These are phyloP conservation scores for Dryas octopetala DNA, from an alignment of 306 rosid species.

Conservation along the genomic window DNA sequence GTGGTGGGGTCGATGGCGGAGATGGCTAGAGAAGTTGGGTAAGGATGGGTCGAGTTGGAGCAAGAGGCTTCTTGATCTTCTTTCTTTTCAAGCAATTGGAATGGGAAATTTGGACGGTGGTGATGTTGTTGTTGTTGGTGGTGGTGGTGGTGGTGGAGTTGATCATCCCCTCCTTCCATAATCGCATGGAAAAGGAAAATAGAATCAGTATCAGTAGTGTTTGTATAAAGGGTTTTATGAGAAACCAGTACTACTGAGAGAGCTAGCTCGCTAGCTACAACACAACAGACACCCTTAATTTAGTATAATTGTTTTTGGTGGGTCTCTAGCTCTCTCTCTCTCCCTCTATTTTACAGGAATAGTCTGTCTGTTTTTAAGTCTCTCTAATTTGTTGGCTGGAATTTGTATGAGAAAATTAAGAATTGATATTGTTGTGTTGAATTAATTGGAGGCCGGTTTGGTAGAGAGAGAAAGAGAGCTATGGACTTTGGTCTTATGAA, in stretches of 20 bases:
- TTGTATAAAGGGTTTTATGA: constrained; percentile 17
- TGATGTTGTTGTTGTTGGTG: constrained; percentile 37
- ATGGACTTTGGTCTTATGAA: neutral
- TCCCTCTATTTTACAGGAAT: constrained; percentile 3
- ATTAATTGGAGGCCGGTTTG: neutral
- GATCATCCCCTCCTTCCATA: constrained; percentile 87
- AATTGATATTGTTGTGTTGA: constrained; percentile 11
- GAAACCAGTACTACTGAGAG: neutral
- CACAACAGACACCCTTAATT: neutral
- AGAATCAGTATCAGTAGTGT: neutral
- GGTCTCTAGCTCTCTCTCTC: neutral
- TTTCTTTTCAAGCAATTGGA: constrained; percentile 82
- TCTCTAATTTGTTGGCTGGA: constrained; percentile 16
- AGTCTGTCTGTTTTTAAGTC: constrained; percentile 17
- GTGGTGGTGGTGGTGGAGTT: constrained; percentile 55
- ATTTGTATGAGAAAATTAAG: constrained; percentile 29
- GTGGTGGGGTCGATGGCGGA: constrained; percentile 23
- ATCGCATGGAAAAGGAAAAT: constrained; percentile 48
- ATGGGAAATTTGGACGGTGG: constrained; percentile 76
- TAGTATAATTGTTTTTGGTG: constrained; percentile 23
- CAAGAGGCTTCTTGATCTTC: constrained; percentile 71
- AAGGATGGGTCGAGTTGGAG: constrained; percentile 40
- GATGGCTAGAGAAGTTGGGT: constrained; percentile 23
- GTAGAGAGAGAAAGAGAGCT: neutral
- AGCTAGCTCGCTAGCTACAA: too few relatives aligned